These are phyloP conservation scores for Aspergillus awamori DNA, from an alignment of 2,329 filamentous ascomycete species.

Conservation along the genomic window DNA sequence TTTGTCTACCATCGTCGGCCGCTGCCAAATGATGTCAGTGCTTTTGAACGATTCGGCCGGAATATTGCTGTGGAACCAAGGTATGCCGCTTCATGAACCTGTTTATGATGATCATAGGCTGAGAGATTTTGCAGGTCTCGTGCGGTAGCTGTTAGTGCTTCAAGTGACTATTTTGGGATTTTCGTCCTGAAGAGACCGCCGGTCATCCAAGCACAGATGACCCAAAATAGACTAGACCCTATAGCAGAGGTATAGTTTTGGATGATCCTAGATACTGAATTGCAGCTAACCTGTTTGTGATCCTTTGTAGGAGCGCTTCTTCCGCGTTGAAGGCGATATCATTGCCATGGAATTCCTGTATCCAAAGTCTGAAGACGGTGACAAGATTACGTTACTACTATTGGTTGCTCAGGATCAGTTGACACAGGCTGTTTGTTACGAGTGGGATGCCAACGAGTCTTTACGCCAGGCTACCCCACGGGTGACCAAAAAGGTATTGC, in stretches of 20 bases:
- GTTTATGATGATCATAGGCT: background rate
- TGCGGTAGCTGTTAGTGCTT: constrained; percentile 68
- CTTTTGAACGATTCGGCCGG: constrained; percentile 61
- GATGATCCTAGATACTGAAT: constrained; percentile 19
- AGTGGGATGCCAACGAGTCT: constrained; percentile 54
- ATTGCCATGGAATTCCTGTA: constrained; percentile 85
- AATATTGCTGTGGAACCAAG: constrained; percentile 78
- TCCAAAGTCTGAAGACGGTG: constrained; percentile 65
- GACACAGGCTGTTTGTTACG: constrained; percentile 54
- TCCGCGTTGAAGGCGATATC: constrained; percentile 70
- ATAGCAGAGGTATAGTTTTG: constrained; percentile 57
- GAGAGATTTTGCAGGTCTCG: constrained; percentile 46
- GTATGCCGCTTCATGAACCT: constrained; percentile 47
- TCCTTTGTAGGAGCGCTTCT: constrained; percentile 48
- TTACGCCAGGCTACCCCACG: constrained; percentile 32
- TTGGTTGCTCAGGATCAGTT: constrained; percentile 51
- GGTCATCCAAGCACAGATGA: constrained; percentile 56
- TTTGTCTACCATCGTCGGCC: constrained; percentile 66
- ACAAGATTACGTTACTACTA: constrained; percentile 76
- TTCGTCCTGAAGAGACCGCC: constrained; percentile 67
- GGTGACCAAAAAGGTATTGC: constrained; percentile 34
- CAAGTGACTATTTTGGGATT: constrained; percentile 70
- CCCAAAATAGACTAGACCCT: constrained; percentile 55
- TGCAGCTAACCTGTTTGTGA: background rate
- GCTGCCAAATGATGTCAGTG: constrained; percentile 59